These are phyloP conservation scores for Trichoderma sp. DNA, from an alignment of 2,329 filamentous ascomycete species.

Conservation along the genomic window DNA sequence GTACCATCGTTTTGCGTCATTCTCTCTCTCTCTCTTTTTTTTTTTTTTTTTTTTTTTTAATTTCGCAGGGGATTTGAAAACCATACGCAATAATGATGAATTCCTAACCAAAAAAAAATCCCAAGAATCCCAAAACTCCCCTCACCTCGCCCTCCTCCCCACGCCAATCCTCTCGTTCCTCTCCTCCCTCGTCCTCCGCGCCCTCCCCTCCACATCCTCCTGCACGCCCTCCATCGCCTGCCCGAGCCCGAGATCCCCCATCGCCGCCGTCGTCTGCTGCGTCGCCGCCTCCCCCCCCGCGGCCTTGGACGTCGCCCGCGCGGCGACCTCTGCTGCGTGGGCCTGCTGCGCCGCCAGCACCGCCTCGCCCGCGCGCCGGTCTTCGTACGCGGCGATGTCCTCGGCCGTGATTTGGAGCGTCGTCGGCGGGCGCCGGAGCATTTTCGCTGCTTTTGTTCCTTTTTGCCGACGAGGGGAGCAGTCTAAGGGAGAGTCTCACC, in stretches of 20 bases:
- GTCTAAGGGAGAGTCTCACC: no score
- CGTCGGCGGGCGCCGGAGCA: constrained; percentile 67
- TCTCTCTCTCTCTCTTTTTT: no score
- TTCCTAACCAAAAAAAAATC: background rate
- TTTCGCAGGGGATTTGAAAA: background rate
- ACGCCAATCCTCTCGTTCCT: constrained; percentile 42
- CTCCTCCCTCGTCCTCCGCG: constrained; percentile 27
- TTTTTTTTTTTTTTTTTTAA: background rate
- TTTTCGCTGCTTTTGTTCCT: constrained; percentile 29
- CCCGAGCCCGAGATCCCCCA: constrained; percentile 16
- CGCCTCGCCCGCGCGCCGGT: constrained; percentile 49
- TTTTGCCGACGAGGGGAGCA: no score
- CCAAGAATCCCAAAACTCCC: background rate
- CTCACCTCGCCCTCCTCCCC: constrained; percentile 24
- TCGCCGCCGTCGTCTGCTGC: constrained; percentile 22
- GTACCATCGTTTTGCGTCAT: background rate
- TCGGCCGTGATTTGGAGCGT: constrained; percentile 65
- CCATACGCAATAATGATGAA: background rate
- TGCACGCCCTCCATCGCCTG: constrained; percentile 32
- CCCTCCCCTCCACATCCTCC: constrained; percentile 28
- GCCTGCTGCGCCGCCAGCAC: constrained; percentile 34
- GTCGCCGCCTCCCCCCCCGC: constrained; percentile 26
- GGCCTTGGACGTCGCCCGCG: constrained; percentile 17
- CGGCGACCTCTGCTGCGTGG: constrained; percentile 26
- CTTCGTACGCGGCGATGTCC: constrained; percentile 68